Evolutionary conservation across 306 rosid genomes (phyloP), one percentile per base, ranked within the genome.

Genomic region (Cucumis sativus): DNA sequence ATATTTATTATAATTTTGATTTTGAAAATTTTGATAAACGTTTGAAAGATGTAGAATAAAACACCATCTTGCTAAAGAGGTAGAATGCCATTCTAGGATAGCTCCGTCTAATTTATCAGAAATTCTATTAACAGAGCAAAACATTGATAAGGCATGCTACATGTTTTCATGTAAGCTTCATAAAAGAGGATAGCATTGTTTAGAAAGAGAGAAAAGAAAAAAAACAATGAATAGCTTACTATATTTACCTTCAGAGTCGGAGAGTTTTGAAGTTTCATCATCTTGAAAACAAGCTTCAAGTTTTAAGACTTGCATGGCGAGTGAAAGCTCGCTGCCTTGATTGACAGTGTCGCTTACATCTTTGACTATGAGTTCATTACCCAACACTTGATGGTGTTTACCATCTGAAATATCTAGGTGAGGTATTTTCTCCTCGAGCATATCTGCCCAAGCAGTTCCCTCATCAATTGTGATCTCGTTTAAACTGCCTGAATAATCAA

Each of bases 161-260:
- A 23, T 21, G 43, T 71, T 47, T 45, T 71, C 28, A 71, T 14
- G 23, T 21, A 28, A 47, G 59, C 40, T 70, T 70, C 76, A 70
- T 47, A 12, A 18, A 30, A 30, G 45, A 56, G 65, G 18, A 52
- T 20, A 35, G 30, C 49, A 17, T 35, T 55, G 37, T 10, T 35
- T 30, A 17, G 20, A 45, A 30, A 28, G 30, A 28, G 30, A 5
- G 2, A 10, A 43, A 43, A 10, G n/a, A 2, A 51, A 51, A 51
- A 51, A 51, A 1, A 15, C 56, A 0, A 49, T 49, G 51, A 75
- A 59, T 33, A 55, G 18, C 9, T 20, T 20, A 20, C 37, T 1
- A 63, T 39, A 56, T 13, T 63, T 91, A 95, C 99, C 99, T 88
- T 87, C 78, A 66, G 52, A 67, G 15, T 71, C 43, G 28, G 81